A percentile compares a stretch with the other conserved stretches of the same genome.
These are phyloP conservation scores for Sporisorium scitamineum DNA, from an alignment of 1,284 basidiomycete species.

Conservation along the genomic window DNA sequence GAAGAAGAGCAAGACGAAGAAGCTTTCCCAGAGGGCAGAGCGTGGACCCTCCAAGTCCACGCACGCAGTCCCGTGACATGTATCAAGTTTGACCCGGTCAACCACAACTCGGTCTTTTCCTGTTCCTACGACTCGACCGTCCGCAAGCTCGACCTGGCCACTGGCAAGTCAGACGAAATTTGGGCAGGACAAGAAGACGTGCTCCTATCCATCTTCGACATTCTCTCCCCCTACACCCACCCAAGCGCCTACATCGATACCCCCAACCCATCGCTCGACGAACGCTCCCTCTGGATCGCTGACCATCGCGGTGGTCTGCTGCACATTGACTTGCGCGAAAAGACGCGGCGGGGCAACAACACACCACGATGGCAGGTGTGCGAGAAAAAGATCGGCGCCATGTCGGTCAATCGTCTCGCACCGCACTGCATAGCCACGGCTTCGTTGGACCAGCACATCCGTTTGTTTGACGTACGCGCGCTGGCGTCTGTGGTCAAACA, in stretches of 20 bases:
- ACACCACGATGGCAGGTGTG: constrained; percentile 64
- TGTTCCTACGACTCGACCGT: constrained; percentile 64
- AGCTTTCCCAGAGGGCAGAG: constrained; percentile 33
- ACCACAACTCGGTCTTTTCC: constrained; percentile 53
- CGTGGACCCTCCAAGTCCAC: constrained; percentile 62
- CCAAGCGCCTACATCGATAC: constrained; percentile 51
- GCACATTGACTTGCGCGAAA: constrained; percentile 61
- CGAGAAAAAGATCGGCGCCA: constrained; percentile 68
- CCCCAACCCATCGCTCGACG: constrained; percentile 47
- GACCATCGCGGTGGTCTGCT: constrained; percentile 65
- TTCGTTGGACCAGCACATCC: constrained; percentile 62
- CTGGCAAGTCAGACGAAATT: constrained; percentile 46
- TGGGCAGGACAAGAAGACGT: constrained; percentile 59
- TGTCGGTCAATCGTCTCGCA: constrained; percentile 57
- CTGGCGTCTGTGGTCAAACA: constrained; percentile 39
- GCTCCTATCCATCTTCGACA: constrained; percentile 63
- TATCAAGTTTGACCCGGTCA: constrained; percentile 63
- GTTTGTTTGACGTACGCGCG: constrained; percentile 64
- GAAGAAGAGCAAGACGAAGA: constrained; percentile 29
- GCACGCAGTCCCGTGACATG: constrained; percentile 61
- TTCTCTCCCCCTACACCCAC: constrained; percentile 58
- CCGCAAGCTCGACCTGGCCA: constrained; percentile 55
- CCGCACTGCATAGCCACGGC: constrained; percentile 65
- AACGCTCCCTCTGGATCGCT: constrained; percentile 65
- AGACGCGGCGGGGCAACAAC: constrained; percentile 22